Conservation (phyloP, 441 rosid genomes). For the Codiaeum variegatum region DNA sequence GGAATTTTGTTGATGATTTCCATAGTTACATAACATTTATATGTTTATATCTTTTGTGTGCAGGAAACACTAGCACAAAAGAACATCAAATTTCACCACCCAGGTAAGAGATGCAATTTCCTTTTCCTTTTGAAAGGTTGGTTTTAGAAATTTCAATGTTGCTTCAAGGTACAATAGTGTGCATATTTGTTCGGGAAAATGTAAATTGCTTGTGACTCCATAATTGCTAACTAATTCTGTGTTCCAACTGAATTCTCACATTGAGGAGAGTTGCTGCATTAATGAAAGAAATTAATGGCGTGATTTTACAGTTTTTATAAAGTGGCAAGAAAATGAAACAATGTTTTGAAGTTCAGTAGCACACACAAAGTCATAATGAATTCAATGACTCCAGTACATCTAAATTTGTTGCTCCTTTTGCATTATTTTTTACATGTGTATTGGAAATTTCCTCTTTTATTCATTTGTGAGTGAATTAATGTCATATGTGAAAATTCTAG, state of each 20-base stretch:
- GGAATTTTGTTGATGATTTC: conserved; percentile 15
- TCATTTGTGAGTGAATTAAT: background rate
- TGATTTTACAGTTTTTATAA: background rate
- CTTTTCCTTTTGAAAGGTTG: background rate
- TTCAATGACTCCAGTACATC: background rate
- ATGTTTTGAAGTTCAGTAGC: background rate
- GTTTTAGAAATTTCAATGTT: background rate
- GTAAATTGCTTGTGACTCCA: background rate
- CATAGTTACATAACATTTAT: conserved; percentile 17
- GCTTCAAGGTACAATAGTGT: background rate
- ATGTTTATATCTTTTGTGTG: conserved; percentile 21
- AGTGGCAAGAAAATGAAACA: background rate
- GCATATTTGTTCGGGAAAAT: background rate
- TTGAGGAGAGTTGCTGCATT: background rate
- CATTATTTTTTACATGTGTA: background rate
- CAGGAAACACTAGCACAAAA: conserved; percentile 51
- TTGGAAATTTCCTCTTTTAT: background rate
- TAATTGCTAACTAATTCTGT: background rate
- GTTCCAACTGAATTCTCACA: background rate
- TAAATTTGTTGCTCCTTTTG: background rate
- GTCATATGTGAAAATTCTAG: background rate
- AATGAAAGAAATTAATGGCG: background rate
- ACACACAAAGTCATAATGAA: background rate
- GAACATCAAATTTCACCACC: conserved; percentile 35
- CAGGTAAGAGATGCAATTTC: conserved; percentile 40